These are phyloP conservation scores for Podaxis carcinomalis DNA, from an alignment of 768 basidiomycete species.

Conservation along the genomic window DNA sequence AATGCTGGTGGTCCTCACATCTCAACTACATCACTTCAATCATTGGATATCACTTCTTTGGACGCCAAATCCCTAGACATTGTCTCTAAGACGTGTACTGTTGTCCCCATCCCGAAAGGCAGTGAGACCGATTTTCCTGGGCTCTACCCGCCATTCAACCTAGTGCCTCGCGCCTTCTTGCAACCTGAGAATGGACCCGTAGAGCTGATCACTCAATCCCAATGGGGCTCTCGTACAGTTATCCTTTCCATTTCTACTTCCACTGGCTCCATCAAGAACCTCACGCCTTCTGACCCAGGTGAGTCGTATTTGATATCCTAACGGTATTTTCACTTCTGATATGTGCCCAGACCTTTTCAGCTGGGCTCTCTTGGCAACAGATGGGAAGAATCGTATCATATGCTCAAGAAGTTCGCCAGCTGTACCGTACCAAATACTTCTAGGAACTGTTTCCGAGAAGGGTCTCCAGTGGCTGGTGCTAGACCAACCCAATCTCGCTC, in stretches of 20 bases:
- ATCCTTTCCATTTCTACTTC: conserved; percentile 41
- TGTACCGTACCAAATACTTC: conserved; percentile 43
- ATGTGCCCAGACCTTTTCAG: conserved; percentile 33
- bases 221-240: conserved; percentile 51
- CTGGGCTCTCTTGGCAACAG: conserved; percentile 52
- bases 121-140: conserved; percentile 51
- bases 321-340: conserved; percentile 18
- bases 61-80: conserved; percentile 5
- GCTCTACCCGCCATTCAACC: conserved; percentile 48
- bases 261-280: conserved; percentile 36
- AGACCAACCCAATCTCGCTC: conserved; percentile 35
- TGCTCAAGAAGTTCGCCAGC: conserved; percentile 47
- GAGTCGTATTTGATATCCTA: background rate
- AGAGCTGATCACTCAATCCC: conserved; percentile 40
- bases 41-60: conserved; percentile 30
- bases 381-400: conserved; percentile 37
- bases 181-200: conserved; percentile 11
- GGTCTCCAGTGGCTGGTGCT: conserved; percentile 33
- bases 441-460: conserved; percentile 33
- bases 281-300: conserved; percentile 25
- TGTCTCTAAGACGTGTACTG: conserved; percentile 13
- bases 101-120: conserved; percentile 41
- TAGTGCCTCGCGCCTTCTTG: conserved; percentile 34
- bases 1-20: conserved; percentile 56
- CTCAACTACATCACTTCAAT: conserved; percentile 48